These are phyloP conservation scores for Mediolabrus comicus DNA, from an alignment of 108 stramenopile genomes.

Conservation along the genomic window DNA sequence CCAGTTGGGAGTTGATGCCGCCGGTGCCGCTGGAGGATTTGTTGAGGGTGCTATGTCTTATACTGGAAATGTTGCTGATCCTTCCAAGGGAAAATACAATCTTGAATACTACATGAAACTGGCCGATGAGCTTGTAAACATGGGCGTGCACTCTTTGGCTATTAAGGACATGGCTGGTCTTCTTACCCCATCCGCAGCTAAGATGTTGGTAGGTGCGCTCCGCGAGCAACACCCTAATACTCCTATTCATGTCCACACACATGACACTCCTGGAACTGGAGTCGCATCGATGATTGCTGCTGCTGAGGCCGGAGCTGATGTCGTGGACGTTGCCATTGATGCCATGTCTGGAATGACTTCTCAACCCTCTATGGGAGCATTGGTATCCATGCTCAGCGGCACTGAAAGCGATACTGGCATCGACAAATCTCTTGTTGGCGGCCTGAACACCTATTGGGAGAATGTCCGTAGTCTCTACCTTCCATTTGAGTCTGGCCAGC, in stretches of 20 bases:
- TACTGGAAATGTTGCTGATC: constrained; percentile 57
- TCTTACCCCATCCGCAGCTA: constrained; percentile 73
- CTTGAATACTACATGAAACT: constrained; percentile 82
- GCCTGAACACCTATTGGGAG: constrained; percentile 90
- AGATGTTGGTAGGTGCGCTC: constrained; percentile 61
- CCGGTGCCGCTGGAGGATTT: constrained; percentile 78
- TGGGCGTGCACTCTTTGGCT: constrained; percentile 78
- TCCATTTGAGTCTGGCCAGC: constrained; percentile 94
- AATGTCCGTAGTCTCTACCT: constrained; percentile 83
- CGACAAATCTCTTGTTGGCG: constrained; percentile 51
- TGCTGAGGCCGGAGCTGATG: constrained; percentile 90
- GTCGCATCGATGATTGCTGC: constrained; percentile 92
- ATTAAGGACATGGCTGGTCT: constrained; percentile 91
- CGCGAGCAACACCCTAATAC: constrained; percentile 80
- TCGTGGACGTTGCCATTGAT: constrained; percentile 89
- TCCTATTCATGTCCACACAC: constrained; percentile 98
- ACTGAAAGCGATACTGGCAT: constrained; percentile 86
- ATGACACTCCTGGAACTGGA: constrained; percentile 93
- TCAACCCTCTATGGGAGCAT: constrained; percentile 91
- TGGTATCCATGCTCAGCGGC: constrained; percentile 77
- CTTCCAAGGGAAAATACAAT: constrained; percentile 60
- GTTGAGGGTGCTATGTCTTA: constrained; percentile 85
- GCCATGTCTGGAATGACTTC: constrained; percentile 92
- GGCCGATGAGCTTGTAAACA: constrained; percentile 59
- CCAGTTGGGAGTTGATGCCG: constrained; percentile 83